Base-by-base conservation (phyloP, 805 yeast species). In the Blastobotrys peoriensis region DNA sequence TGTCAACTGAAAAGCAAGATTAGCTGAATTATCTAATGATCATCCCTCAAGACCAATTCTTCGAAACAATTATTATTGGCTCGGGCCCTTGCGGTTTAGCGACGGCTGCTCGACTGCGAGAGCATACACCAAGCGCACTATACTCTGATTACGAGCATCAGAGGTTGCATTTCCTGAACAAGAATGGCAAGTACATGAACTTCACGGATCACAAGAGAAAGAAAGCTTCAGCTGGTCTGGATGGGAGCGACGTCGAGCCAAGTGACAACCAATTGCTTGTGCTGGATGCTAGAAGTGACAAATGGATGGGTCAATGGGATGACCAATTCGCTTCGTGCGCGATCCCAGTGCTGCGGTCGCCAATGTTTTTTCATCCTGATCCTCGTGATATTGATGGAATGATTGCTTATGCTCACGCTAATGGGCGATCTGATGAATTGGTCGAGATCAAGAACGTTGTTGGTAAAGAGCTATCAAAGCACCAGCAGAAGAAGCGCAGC, bases 361-460 rank as follows among this genome's bases (percentile, higher is more conserved):
- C 76, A 3, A 71, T 71, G 75, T 70, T 71, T 45, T 71, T 71
- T 51, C 76, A 71, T 43, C 67, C 68, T 0, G 75, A 71, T 45
- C 74, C 75, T 0, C 63, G 57, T 2, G 69, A 68, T 50, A 56
- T 70, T 6, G 76, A 71, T 50, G 73, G 70, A 0, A 49, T 71
- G 60, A 63, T 65, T n/a, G 64, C 67, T 5, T 71, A 55, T 56
- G 71, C 76, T 1, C 61, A 63, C 44, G 42, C 46, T 9, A 47
- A 55, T 23, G 55, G 56, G 19, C 46, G 73, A 16, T 67, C 69
- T 42, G 35, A 47, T 22, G 72, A 69, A 38, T 52, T 71, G 43
- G 62, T 57, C 58, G 73, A 70, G 47, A 70, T 71, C 36, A 38
- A 33, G 17, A 63, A 67, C 40, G 73, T 70, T 15, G 73, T 71